Percentiles rank a stretch among this genome's conserved stretches.
phyloP scores from a whole-genome alignment of 306 rosid genomes.

The Dryas octopetala region DNA sequence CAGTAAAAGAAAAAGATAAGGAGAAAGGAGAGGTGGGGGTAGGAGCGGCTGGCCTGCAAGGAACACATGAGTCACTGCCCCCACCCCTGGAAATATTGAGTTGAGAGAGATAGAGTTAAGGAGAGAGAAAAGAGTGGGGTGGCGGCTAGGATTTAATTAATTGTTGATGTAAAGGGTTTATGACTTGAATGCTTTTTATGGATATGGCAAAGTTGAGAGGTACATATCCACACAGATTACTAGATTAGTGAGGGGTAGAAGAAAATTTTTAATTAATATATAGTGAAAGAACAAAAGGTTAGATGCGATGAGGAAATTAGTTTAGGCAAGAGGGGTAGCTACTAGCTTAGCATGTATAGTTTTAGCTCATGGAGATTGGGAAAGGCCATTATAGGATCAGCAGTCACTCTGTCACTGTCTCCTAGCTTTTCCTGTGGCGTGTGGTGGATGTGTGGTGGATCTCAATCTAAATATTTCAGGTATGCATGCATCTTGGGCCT shows the following conservation, averaged over 20 bases:
- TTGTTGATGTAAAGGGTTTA: too few species aligned
- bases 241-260: neutral
- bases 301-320: neutral
- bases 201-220: neutral
- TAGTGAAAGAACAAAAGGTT: neutral
- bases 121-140: too few species aligned
- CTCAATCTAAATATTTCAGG: neutral
- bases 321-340: neutral
- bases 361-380: neutral
- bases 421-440: neutral
- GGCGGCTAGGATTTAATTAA: too few species aligned
- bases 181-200: too few species aligned
- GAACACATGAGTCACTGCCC: too few species aligned
- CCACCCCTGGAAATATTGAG: too few species aligned
- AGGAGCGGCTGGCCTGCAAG: too few species aligned
- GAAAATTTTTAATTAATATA: neutral
- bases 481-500: neutral
- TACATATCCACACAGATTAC: neutral
- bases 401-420: neutral
- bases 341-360: too few species aligned
- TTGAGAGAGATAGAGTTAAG: too few species aligned
- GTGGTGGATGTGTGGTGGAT: neutral
- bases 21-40: too few species aligned
- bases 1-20: too few species aligned
- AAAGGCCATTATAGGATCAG: neutral